phyloP scores from a whole-genome alignment of 2,329 filamentous ascomycete species.

The Alternaria sp. region DNA sequence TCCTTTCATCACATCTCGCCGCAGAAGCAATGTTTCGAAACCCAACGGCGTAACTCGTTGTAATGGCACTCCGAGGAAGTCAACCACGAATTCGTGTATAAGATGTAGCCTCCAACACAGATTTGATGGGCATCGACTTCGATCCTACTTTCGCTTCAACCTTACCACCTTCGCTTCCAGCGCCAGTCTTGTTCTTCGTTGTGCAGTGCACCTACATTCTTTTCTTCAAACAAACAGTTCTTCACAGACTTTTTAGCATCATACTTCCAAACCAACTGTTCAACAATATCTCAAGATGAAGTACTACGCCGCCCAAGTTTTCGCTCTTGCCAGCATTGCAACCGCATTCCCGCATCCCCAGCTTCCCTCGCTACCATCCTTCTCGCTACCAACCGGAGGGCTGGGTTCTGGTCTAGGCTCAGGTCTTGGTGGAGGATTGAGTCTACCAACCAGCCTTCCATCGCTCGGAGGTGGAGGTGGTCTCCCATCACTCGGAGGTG shows the following conservation, averaged over 20 bases:
- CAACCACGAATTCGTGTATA: not conserved
- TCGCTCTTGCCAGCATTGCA: conserved; percentile 32
- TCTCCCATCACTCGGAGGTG: no score
- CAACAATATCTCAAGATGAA: conserved; percentile 32
- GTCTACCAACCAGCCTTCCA: not conserved
- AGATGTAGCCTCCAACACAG: not conserved
- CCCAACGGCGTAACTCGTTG: not conserved
- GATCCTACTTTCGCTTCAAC: conserved; percentile 18
- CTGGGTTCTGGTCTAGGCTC: not conserved
- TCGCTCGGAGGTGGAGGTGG: no score
- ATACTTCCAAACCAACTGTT: not conserved
- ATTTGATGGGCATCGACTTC: conserved; percentile 6
- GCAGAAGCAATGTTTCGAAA: conserved; percentile 7
- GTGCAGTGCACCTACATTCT: conserved; percentile 35
- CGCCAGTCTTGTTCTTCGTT: conserved; percentile 9
- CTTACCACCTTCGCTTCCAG: not conserved
- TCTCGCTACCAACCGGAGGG: conserved; percentile 19
- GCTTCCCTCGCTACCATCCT: conserved; percentile 24
- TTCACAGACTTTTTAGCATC: not conserved
- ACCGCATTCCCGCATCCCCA: conserved; percentile 35
- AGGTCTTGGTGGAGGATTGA: not conserved
- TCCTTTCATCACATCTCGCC: not conserved
- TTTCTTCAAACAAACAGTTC: not conserved
- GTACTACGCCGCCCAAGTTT: conserved; percentile 26
- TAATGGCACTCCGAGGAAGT: not conserved